Base-by-base conservation (phyloP, 345 rosid genomes). In the Gossypium bickii region DNA sequence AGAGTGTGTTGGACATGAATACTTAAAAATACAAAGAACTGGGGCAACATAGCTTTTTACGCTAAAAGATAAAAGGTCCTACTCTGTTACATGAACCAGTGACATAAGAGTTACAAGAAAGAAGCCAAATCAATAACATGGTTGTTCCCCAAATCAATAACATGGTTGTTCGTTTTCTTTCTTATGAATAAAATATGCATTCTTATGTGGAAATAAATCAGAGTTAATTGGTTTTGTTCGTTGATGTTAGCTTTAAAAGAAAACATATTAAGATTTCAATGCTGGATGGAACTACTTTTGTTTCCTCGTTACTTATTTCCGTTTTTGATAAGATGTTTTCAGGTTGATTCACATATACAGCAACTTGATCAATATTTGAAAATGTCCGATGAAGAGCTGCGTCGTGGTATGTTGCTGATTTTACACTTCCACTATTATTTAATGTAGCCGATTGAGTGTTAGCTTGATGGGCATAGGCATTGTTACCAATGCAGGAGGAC, bases 271-370 rank as follows among this genome's bases (percentile, higher is more conserved):
- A 29, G 38, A 74, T 49, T 63, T 51, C 38, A 51, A 5, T 51
- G 77, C 51, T 74, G 60, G 59, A 60, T 34, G 17, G 59, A 49
- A 24, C 45, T 71, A 17, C 0, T 12, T 56, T 29, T 68, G 76
- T 59, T 44, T 44, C 12, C 47, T 20, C 24, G 16, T 65, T 8
- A 15, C 9, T 43, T 34, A 43, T 41, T 10, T 15, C 25, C 1
- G n/a, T 34, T 41, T 22, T 2, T 24, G n/a, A 20, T 64, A 22
- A 34, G 9, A 49, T 67, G 1, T 71, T 47, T 66, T 87, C 93
- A 95, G 99, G 99, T 95, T 62, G 99, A 95, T 83, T 73, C 89
- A 75, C 99, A 95, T 70, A 90, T 95, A 76, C 99, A 93, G 66
- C 96, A 89, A 77, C 95, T 93, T 61, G 99, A 95, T 90, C 97